Base-by-base conservation (phyloP, 306 rosid genomes). In the Albizia julibrissin region DNA sequence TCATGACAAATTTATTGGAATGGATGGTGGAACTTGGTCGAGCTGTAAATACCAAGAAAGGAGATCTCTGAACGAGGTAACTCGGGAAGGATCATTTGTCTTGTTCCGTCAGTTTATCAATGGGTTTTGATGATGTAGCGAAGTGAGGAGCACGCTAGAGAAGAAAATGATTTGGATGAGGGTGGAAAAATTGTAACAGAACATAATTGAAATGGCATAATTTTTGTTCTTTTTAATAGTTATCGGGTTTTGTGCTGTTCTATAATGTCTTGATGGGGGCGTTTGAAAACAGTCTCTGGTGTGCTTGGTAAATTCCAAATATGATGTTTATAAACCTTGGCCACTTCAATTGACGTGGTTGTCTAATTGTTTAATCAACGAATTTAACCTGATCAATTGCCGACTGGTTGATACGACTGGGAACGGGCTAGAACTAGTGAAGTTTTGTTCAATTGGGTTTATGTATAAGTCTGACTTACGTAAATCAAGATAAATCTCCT, bases 41-140 rank as follows among this genome's bases (percentile, higher is more conserved):
- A 84, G 75, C 71, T 91, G 91, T 91, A 87, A 46, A 90, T 87
- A 87, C 49, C 40, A 74, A 50, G 58, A 65, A 37, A 81, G 71
- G 75, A 87, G 82, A 70, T 56, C 80, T 54, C 80, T 81, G 75
- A 87, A 69, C 77, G 74, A 75, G 80, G 56, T 72, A 49, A 84
- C 80, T 79, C 76, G 76, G 76, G 84, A 84, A 66, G n/a, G 44
- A 80, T 62, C 39, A 15, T 76, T 62, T 76, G 46, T 75, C 81
- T 54, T 68, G 73, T 67, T 72, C 66, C 62, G 58, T 33, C 79
- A 77, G 46, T 58, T 71, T 83, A 59, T 83, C 29, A 16, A 74
- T 77, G 81, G 77, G 79, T 82, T 79, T 74, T 78, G 81, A 77
- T 86, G 78, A 77, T 86, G 78, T 83, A 72, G 82, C 56, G 56